A percentile compares a stretch with the other conserved stretches of the same genome.
phyloP scores from a whole-genome alignment of 805 yeast genomes.

The Sungouiella blattae region DNA sequence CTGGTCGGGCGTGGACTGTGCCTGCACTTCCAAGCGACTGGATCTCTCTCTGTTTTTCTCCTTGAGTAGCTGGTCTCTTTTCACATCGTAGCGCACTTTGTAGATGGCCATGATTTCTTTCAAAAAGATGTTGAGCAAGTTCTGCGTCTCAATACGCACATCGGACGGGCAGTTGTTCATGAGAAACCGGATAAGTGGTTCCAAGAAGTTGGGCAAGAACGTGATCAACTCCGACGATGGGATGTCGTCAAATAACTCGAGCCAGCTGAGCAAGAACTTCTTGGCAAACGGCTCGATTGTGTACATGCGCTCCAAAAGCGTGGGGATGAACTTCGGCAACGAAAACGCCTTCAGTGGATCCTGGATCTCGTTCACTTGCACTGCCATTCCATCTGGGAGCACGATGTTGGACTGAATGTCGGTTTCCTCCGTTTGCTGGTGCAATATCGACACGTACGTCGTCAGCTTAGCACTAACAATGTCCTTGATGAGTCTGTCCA shows the following conservation, averaged over 20 bases:
- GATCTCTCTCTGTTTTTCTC: constrained; percentile 6
- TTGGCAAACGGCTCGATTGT: constrained; percentile 91
- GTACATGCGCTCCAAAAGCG: constrained; percentile 86
- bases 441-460: constrained; percentile 71
- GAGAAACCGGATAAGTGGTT: constrained; percentile 74
- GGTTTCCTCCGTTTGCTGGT: constrained; percentile 29
- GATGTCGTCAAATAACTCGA: constrained; percentile 84
- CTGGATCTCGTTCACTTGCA: constrained; percentile 59
- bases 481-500: constrained; percentile 87
- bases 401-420: constrained; percentile 41
- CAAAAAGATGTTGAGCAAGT: constrained; percentile 67
- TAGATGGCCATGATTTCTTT: constrained; percentile 78
- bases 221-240: constrained; percentile 88
- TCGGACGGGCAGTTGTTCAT: constrained; percentile 78
- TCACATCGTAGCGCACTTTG: constrained; percentile 56
- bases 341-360: constrained; percentile 70
- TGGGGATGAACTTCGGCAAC: constrained; percentile 81
- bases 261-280: constrained; percentile 90
- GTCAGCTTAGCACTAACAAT: constrained; percentile 94
- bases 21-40: neutral
- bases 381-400: constrained; percentile 55
- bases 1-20: constrained; percentile 1
- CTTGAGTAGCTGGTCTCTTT: constrained; percentile 20
- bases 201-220: constrained; percentile 84
- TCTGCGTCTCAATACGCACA: constrained; percentile 81